Conservation (phyloP, 371 early-diverging fungal genomes). For the Polyrhizophydium stewartii region DNA sequence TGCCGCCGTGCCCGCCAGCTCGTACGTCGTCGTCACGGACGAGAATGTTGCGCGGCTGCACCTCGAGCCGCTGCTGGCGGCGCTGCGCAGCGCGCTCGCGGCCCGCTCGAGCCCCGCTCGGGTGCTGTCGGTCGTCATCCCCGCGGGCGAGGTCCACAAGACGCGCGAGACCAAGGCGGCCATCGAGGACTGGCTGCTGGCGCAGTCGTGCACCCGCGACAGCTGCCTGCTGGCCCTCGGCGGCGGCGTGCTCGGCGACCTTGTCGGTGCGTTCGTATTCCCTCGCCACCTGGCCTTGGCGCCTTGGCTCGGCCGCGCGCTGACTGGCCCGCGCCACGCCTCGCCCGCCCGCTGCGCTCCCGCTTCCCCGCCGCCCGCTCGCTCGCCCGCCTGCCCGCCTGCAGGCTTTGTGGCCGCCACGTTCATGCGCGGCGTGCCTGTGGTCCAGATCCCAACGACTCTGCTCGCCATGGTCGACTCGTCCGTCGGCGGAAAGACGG, state of each 20-base stretch:
- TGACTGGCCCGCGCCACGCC: background rate
- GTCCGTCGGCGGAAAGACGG: slow-evolving; percentile 96
- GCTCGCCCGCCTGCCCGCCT: background rate
- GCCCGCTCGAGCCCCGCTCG: slow-evolving; percentile 50
- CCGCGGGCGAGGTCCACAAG: slow-evolving; percentile 90
- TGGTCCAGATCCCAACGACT: slow-evolving; percentile 94
- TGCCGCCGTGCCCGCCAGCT: slow-evolving; percentile 67
- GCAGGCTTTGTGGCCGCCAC: slow-evolving; percentile 91
- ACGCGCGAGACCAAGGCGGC: slow-evolving; percentile 80
- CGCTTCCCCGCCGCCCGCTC: no score
- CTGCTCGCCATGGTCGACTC: slow-evolving; percentile 97
- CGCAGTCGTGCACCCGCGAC: slow-evolving; percentile 85
- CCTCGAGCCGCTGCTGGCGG: slow-evolving; percentile 42
- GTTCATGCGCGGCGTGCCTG: slow-evolving; percentile 95
- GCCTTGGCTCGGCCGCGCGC: background rate
- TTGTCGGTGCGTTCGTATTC: slow-evolving; percentile 53
- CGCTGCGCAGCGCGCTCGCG: slow-evolving; percentile 23
- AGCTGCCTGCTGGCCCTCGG: slow-evolving; percentile 92
- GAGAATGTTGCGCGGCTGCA: slow-evolving; percentile 76
- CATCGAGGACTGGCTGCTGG: slow-evolving; percentile 91
- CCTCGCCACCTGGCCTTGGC: no score
- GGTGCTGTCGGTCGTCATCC: slow-evolving; percentile 73
- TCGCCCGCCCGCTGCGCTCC: background rate
- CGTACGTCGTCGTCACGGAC: slow-evolving; percentile 89
- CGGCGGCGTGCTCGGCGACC: slow-evolving; percentile 96